These are phyloP conservation scores for Cordyceps cicadae DNA, from an alignment of 2,329 filamentous ascomycete genomes.

Conservation along the genomic window DNA sequence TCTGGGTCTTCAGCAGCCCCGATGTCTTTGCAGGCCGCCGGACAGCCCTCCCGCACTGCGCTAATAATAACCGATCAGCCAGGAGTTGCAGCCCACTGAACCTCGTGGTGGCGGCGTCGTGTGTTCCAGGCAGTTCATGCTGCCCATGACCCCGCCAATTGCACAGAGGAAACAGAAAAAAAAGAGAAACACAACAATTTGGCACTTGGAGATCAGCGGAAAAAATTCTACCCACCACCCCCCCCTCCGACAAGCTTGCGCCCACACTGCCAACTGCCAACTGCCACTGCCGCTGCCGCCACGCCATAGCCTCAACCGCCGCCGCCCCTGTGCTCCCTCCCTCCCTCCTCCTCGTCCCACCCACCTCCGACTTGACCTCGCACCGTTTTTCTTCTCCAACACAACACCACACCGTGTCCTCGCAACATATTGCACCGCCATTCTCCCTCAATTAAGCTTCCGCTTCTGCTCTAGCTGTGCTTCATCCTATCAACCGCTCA, in stretches of 20 bases:
- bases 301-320: not conserved
- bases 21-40: not conserved
- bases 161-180: no score
- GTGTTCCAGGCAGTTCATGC: not conserved
- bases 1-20: not conserved
- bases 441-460: not conserved
- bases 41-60: not conserved
- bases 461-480: not conserved
- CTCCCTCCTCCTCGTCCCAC: not conserved
- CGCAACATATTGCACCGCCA: slow-evolving; percentile 4
- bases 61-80: not conserved
- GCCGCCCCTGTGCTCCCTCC: not conserved
- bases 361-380: no score
- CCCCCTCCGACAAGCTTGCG: no score
- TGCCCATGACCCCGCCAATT: no score
- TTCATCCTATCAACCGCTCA: not conserved
- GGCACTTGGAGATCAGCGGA: no score
- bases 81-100: not conserved
- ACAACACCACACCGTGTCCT: slow-evolving; percentile 6
- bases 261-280: not conserved
- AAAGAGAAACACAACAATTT: no score
- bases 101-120: no score
- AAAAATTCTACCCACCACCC: no score
- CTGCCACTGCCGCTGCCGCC: not conserved
- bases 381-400: not conserved